These are phyloP conservation scores for Turritis glabra DNA, from an alignment of 345 rosid genomes.

Conservation along the genomic window DNA sequence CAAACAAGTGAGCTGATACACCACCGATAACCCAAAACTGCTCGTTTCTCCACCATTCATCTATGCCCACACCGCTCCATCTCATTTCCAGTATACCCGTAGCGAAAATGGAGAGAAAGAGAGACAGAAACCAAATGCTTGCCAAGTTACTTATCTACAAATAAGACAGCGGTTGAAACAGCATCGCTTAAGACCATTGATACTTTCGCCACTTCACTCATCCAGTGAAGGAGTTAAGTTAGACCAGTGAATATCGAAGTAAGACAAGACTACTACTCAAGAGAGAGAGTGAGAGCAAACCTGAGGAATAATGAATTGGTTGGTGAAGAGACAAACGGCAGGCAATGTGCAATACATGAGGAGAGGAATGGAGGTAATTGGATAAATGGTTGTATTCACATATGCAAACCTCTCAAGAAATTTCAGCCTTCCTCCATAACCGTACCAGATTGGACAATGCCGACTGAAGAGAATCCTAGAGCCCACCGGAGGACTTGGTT, in stretches of 20 bases:
- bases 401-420: constrained; percentile 86
- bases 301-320: constrained; percentile 93
- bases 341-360: constrained; percentile 87
- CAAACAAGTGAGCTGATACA: constrained; percentile 83
- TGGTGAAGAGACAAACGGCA: constrained; percentile 83
- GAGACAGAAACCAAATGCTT: constrained; percentile 85
- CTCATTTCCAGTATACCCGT: constrained; percentile 90
- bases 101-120: constrained; percentile 85
- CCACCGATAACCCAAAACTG: constrained; percentile 97
- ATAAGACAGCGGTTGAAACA: neutral
- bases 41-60: constrained; percentile 96
- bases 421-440: constrained; percentile 78
- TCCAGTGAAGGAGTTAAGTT: neutral
- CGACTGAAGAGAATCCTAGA: constrained; percentile 84
- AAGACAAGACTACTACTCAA: neutral
- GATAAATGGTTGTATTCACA: constrained; percentile 81
- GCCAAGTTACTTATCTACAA: constrained; percentile 83
- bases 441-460: constrained; percentile 95
- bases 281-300: constrained; percentile 33
- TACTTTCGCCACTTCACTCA: neutral
- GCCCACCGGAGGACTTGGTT: constrained; percentile 99
- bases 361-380: constrained; percentile 81
- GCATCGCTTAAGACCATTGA: neutral
- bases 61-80: constrained; percentile 93
- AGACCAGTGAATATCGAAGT: neutral